Evolutionary conservation across 2,329 filamentous ascomycete species (phyloP), one percentile per base, ranked within the genome.

Genomic region (Cordyceps pruinosa): DNA sequence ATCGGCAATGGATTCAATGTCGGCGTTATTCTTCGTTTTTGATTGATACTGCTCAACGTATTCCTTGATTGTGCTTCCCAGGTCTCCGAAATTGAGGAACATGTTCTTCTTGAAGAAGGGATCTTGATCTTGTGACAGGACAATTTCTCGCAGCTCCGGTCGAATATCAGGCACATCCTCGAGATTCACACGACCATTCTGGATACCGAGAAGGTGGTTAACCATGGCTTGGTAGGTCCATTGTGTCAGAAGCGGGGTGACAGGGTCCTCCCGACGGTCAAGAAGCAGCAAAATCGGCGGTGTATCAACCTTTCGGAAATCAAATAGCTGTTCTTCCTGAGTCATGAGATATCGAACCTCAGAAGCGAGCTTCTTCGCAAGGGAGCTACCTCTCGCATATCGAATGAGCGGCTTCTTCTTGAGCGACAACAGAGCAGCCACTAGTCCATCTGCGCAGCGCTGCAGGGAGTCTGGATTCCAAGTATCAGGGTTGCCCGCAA

Each of bases 151-250:
- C 55, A 97, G 78, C 69, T 97, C 93, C 1, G 90, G 88, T 17
- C 89, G 81, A 57, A 95, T 84, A 56, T 96, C 91, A 13, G 89
- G 89, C 0, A 96, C 86, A 56, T 89, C 83, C 61, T 87, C 88
- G 34, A 99, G 77, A 67, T 96, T 88, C 1, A 99, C 94, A 51
- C 93, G 83, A n/a, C 94, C 94, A 69, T 97, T 97, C 58, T 89
- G 84, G 63, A 99, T 96, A 5, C 94, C 94, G 13, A 99, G 78
- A 2, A 97, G 76, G 67, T 99, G 94, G 69, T 99, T 94, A 1
- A 99, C 94, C 92, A 99, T 99, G n/a, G 94, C 94, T 73, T 99
- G 94, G 68, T 99, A 99, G 26, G 94, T 99, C 94, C 94, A 99
- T 70, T 99, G 94, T 3, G 91, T 96, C 49, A 99, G 80, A 12